Conservation (phyloP, 139 green algal genomes). For the Picochlorum costavermella region DNA sequence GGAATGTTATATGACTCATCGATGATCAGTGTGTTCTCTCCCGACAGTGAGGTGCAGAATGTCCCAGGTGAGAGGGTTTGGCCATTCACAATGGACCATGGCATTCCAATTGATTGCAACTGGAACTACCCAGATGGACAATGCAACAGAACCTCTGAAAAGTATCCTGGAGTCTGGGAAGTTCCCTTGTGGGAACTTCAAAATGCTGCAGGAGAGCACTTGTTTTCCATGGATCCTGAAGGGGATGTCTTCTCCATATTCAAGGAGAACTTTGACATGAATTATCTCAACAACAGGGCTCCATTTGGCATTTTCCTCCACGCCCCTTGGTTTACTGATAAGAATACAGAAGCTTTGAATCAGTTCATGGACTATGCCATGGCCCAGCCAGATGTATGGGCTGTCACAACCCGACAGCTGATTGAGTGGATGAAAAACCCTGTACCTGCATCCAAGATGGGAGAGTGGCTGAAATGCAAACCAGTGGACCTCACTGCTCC, state of each 20-base stretch:
- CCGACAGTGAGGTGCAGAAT: neutral
- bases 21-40: constrained; percentile 13
- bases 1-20: constrained; percentile 25
- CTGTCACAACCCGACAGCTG: constrained; percentile 17
- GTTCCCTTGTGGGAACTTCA: constrained; percentile 14
- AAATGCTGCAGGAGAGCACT: constrained; percentile 9
- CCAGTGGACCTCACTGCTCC: constrained; percentile 1
- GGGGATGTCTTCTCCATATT: constrained; percentile 17
- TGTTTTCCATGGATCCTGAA: constrained; percentile 14
- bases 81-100: constrained; percentile 13
- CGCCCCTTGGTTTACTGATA: constrained; percentile 20
- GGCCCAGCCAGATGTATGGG: constrained; percentile 11
- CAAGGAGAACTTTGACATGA: constrained; percentile 14
- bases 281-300: constrained; percentile 24
- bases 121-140: constrained; percentile 11
- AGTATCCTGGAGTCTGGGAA: constrained; percentile 8
- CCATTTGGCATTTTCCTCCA: constrained; percentile 27
- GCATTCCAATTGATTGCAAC: constrained; percentile 12
- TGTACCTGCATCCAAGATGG: constrained; percentile 18
- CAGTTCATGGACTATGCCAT: constrained; percentile 21
- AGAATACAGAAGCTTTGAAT: constrained; percentile 9
- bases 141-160: constrained; percentile 7
- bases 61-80: constrained; percentile 2
- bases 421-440: constrained; percentile 27
- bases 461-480: constrained; percentile 15